Percentiles rank a stretch among this genome's conserved stretches.
These are phyloP conservation scores for Suillus lakei DNA, from an alignment of 768 basidiomycete genomes.

Conservation along the genomic window DNA sequence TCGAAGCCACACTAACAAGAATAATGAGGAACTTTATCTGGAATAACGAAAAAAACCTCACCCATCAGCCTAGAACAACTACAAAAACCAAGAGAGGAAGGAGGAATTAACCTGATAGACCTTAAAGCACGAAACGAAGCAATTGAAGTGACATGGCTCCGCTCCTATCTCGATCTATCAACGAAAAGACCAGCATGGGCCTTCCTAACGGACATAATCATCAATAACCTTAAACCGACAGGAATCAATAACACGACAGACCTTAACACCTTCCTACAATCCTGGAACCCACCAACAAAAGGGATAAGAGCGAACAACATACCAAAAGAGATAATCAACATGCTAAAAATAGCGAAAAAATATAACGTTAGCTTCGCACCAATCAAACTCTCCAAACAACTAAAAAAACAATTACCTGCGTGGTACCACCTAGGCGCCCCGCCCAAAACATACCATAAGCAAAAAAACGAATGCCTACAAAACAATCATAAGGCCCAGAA, in stretches of 20 bases:
- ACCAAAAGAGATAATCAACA: background rate
- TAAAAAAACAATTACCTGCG: conserved; percentile 8
- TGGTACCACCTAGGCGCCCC: conserved; percentile 18
- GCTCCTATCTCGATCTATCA: too few relatives aligned
- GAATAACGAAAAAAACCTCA: background rate
- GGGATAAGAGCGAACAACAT: background rate
- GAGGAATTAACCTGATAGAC: too few relatives aligned
- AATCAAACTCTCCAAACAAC: background rate
- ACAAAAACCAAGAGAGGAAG: too few relatives aligned
- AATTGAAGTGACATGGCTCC: too few relatives aligned
- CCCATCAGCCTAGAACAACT: background rate
- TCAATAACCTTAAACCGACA: background rate
- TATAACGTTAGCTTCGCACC: conserved; percentile 6
- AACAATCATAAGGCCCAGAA: conserved; percentile 6
- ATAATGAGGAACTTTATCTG: background rate
- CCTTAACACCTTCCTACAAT: conserved; percentile 16
- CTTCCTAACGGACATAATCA: too few relatives aligned
- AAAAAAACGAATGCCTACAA: conserved; percentile 9
- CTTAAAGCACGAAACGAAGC: too few relatives aligned
- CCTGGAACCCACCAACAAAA: conserved; percentile 1
- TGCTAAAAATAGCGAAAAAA: conserved; percentile 16
- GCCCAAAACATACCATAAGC: background rate
- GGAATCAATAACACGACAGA: background rate
- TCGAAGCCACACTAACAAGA: background rate
- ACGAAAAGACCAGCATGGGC: too few relatives aligned